Evolutionary conservation across 768 basidiomycete genomes (phyloP).

Genomic region (Rhodotorula graminis): DNA sequence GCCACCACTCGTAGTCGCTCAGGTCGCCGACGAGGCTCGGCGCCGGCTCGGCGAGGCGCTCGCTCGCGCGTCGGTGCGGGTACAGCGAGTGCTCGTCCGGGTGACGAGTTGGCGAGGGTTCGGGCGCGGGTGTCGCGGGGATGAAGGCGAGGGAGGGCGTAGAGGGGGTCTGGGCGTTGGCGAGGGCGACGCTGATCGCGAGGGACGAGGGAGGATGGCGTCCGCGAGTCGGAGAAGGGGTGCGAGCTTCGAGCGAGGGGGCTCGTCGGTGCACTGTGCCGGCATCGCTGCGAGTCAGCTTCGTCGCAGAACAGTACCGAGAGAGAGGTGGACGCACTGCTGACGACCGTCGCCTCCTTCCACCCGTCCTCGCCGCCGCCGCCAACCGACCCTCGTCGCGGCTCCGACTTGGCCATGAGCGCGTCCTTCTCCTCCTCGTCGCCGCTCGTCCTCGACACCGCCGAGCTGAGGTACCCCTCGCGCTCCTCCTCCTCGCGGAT

Average conservation of each 20-base stretch:
- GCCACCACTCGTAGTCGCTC: slow-evolving; percentile 23
- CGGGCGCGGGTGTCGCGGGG: slow-evolving; percentile 18
- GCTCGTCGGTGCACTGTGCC: slow-evolving; percentile 5
- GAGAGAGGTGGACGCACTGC: not conserved
- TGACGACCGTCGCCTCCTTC: slow-evolving; percentile 8
- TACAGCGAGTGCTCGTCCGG: slow-evolving; percentile 9
- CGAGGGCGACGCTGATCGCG: slow-evolving; percentile 28
- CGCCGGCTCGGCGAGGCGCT: not conserved
- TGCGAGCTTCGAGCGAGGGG: not conserved
- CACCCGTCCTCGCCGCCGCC: not conserved
- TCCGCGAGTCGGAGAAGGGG: not conserved
- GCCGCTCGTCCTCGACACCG: too few relatives aligned
- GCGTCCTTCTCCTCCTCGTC: not conserved
- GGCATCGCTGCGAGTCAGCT: too few relatives aligned
- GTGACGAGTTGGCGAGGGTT: slow-evolving; percentile 7
- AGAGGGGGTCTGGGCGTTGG: not conserved
- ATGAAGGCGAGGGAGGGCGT: slow-evolving; percentile 20
- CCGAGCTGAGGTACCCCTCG: not conserved
- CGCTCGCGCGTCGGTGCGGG: not conserved
- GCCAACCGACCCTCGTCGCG: too few relatives aligned
- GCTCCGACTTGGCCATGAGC: not conserved
- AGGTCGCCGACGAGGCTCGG: not conserved
- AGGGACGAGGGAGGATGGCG: slow-evolving; percentile 1
- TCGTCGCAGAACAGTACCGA: not conserved
- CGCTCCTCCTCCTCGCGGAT: slow-evolving; percentile 1